Evolutionary conservation across 2,329 filamentous ascomycete genomes (phyloP).

Genomic region (Stemphylium lycopersici): DNA sequence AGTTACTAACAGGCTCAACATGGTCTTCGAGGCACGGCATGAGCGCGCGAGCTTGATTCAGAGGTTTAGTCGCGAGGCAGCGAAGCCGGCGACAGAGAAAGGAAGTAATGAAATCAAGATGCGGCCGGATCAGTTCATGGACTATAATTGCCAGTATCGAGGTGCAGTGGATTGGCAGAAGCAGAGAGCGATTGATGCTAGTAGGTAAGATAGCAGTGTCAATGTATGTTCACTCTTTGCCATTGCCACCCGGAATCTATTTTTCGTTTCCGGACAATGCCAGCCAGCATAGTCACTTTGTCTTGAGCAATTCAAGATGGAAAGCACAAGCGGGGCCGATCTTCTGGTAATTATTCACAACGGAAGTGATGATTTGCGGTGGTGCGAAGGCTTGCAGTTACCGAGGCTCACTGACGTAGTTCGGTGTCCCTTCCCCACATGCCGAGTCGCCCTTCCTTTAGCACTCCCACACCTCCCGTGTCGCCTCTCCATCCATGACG

Average conservation of each 20-base stretch:
- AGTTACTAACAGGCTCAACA: conserved; percentile 18
- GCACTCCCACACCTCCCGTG: background rate
- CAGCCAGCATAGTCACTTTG: too few species aligned
- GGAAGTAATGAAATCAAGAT: conserved; percentile 42
- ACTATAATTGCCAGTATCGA: conserved; percentile 50
- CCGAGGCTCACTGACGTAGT: background rate
- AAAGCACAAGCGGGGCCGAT: too few species aligned
- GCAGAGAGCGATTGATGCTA: background rate
- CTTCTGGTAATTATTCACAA: too few species aligned
- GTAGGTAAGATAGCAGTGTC: background rate
- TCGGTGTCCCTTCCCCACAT: background rate
- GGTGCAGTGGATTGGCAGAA: conserved; percentile 45
- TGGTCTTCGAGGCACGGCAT: conserved; percentile 28
- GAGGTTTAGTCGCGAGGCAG: conserved; percentile 52
- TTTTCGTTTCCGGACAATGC: too few species aligned
- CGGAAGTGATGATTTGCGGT: too few species aligned
- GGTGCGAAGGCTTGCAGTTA: too few species aligned
- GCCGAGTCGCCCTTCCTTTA: background rate
- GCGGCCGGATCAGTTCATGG: conserved; percentile 52
- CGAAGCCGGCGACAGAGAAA: conserved; percentile 47
- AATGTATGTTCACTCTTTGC: too few species aligned
- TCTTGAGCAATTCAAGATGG: too few species aligned
- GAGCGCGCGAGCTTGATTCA: conserved; percentile 52
- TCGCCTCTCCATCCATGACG: background rate
- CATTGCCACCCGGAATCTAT: too few species aligned